phyloP scores from a whole-genome alignment of 805 yeast genomes.

The Brettanomyces anomalus region DNA sequence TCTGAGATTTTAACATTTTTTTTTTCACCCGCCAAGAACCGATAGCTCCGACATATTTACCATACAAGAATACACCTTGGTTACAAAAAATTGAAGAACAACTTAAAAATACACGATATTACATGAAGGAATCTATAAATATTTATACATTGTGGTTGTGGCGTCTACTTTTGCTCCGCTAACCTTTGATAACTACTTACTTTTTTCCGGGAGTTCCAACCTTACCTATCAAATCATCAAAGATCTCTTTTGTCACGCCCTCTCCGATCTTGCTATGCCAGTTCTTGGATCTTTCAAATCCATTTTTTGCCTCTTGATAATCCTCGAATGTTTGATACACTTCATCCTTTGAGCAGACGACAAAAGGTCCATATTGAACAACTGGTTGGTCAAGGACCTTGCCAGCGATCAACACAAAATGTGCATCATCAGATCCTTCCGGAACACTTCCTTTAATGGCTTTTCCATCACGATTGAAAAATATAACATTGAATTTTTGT shows the following conservation, averaged over 20 bases:
- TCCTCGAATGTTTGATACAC: slow-evolving; percentile 64
- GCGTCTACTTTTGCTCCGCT: too few relatives aligned
- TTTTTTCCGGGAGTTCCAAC: not conserved
- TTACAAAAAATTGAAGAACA: too few relatives aligned
- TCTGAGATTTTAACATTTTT: too few relatives aligned
- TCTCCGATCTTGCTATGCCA: slow-evolving; percentile 43
- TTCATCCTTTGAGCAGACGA: slow-evolving; percentile 57
- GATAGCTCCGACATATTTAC: too few relatives aligned
- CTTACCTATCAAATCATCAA: slow-evolving; percentile 3
- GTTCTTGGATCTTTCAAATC: slow-evolving; percentile 56
- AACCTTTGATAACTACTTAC: too few relatives aligned
- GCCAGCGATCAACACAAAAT: slow-evolving; percentile 73
- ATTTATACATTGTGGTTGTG: too few relatives aligned
- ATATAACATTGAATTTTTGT: slow-evolving; percentile 42
- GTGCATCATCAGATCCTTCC: slow-evolving; percentile 37
- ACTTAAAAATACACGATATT: too few relatives aligned
- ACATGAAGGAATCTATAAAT: too few relatives aligned
- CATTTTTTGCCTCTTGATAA: slow-evolving; percentile 60
- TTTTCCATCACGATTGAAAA: slow-evolving; percentile 66
- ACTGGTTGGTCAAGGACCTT: slow-evolving; percentile 62
- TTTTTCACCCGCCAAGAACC: too few relatives aligned
- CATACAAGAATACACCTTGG: too few relatives aligned
- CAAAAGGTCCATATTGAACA: slow-evolving; percentile 90
- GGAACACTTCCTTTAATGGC: slow-evolving; percentile 44
- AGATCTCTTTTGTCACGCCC: slow-evolving; percentile 23